A percentile compares a stretch with the other conserved stretches of the same genome.
Conservation (phyloP, 768 basidiomycete species). For the Daedalea quercina region DNA sequence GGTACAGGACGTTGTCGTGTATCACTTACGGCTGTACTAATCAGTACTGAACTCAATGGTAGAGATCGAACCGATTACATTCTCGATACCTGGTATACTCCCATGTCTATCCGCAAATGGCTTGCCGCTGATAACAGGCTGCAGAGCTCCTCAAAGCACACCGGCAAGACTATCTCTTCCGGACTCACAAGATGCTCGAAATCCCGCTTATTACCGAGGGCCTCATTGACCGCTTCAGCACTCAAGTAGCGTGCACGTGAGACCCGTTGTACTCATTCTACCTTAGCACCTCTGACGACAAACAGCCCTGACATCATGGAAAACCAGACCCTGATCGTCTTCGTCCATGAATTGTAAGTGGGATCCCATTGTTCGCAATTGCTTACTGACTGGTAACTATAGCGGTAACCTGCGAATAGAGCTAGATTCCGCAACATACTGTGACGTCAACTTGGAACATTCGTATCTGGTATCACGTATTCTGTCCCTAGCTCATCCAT, state of each 20-base stretch:
- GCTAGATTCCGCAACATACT: constrained; percentile 63
- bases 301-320: constrained; percentile 70
- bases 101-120: neutral
- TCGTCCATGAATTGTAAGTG: constrained; percentile 92
- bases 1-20: constrained; percentile 35
- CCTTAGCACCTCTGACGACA: neutral
- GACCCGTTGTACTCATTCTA: constrained; percentile 18
- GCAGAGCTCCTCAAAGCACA: constrained; percentile 85
- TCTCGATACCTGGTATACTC: constrained; percentile 61
- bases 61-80: constrained; percentile 59
- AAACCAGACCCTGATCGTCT: constrained; percentile 72
- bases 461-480: constrained; percentile 65
- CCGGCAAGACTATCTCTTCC: constrained; percentile 76
- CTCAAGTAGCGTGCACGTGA: constrained; percentile 88
- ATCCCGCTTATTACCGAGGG: constrained; percentile 66
- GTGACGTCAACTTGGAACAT: constrained; percentile 70
- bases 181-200: constrained; percentile 71
- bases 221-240: constrained; percentile 65
- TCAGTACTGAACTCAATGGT: neutral
- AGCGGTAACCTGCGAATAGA: constrained; percentile 89
- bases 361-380: neutral
- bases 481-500: neutral
- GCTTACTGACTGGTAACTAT: constrained; percentile 1
- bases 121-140: neutral
- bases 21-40: no score